Evolutionary conservation across 2,329 filamentous ascomycete genomes (phyloP), one percentile per base, ranked within the genome.

Genomic region (Trichoderma atrobrunneum): DNA sequence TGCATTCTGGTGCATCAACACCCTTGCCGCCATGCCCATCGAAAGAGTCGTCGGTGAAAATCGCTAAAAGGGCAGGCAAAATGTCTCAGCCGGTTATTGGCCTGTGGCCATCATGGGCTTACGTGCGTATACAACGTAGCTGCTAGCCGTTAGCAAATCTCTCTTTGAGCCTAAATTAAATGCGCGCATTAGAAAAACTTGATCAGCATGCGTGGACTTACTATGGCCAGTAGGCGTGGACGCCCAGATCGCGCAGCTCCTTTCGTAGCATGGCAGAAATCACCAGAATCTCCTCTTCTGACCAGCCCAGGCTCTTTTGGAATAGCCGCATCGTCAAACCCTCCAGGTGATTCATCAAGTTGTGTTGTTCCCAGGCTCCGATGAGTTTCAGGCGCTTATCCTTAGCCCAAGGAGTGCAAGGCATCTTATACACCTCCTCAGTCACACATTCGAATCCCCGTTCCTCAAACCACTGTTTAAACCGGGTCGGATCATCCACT

Each of bases 391-490:
- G 79, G 34, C 83, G 83, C 39, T 80, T 80, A 57, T 86, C 84
- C 66, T 83, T 84, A 0, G 85, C 82, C 86, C 86, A 88, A 7
- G 82, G 79, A 73, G 83, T 84, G 71, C 81, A 79, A 1, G 86
- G 86, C 76, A 86, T 81, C 77, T 84, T 85, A 76, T 80, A 84
- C 24, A 85, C 77, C 10, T 81, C 78, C 76, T 87, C 83, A 1
- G 77, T 76, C 0, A 89, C 83, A 73, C 86, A 81, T 64, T 81
- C 79, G 75, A 89, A 89, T 5, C 87, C 88, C 1, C 84, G 84
- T n/a, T 84, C 82, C 18, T 79, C 77, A 71, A 89, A 80, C 72
- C 82, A 81, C n/a, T 66, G 48, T 61, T 75, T 76, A 72, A 76
- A 79, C 10, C 74, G 72, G n/a, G 73, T 72, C 1, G 77, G 78